Evolutionary conservation across 148 eudicot genomes (phyloP), one percentile per base, ranked within the genome.

Genomic region (Diospyros kaki): DNA sequence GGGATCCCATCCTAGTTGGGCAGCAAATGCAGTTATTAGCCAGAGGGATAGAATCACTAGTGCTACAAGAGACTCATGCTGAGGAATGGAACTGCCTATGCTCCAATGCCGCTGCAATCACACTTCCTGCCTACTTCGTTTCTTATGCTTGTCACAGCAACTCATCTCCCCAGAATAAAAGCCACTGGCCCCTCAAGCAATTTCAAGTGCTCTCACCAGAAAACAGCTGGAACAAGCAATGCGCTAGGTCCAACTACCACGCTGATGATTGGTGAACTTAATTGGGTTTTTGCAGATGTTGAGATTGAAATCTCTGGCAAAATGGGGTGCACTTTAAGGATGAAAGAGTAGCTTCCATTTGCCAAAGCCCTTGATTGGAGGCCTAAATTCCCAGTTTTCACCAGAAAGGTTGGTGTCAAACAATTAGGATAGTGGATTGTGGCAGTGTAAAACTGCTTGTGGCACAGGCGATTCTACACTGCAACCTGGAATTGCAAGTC

Each of bases 161-260:
- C 93, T 96, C 50, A 66, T 96, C 99, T 0, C 99, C 99, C 99
- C 99, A 96, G 65, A 91, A 91, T 83, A 96, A 91, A 14, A 93
- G 69, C 99, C 99, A 96, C 0, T 83, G 85, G 11, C 84, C 79
- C 52, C 80, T 84, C 78, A 96, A 75, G 79, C 99, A 91, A 75
- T 86, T 77, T 98, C 99, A 96, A 56, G 98, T 92, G 12, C 79
- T 77, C 59, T 82, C 78, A n/a, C 66, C 41, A 0, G 85, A 64
- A 9, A 83, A 86, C 53, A 96, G 44, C 39, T 80, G 84, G 77
- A 96, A 96, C 7, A 94, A 87, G 73, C 99, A 96, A 81, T 96
- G 99, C 2, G 98, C 77, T 12, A 93, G 52, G 38, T 78, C 82
- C 0, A 85, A 90, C 73, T 91, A 67, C 15, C 41, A 45, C 28